A percentile compares a stretch with the other conserved stretches of the same genome.
phyloP scores from a whole-genome alignment of 345 rosid genomes.

The Toxicodendron radicans region DNA sequence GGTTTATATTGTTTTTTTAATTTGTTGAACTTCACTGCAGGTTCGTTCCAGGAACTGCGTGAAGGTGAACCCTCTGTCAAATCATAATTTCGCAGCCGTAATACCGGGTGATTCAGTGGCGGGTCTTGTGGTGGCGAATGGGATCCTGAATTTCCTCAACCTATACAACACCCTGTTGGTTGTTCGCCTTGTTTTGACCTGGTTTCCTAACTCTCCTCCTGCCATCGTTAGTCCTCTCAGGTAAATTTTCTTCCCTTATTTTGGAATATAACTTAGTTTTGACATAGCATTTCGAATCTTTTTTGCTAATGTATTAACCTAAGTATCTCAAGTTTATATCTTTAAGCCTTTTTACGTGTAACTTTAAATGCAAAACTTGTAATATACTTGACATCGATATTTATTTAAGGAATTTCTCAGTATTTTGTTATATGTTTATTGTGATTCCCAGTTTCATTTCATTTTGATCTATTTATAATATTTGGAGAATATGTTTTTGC shows the following conservation, averaged over 20 bases:
- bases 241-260: slow-evolving; percentile 25
- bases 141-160: slow-evolving; percentile 72
- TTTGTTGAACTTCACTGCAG: slow-evolving; percentile 27
- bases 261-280: too few species aligned
- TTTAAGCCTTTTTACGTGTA: too few species aligned
- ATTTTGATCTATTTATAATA: background rate
- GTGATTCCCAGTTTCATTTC: background rate
- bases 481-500: slow-evolving; percentile 1
- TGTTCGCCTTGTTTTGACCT: slow-evolving; percentile 83
- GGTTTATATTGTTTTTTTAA: background rate
- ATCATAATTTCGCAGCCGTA: slow-evolving; percentile 77
- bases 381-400: too few species aligned
- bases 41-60: slow-evolving; percentile 40
- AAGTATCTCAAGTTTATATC: too few species aligned
- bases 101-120: slow-evolving; percentile 91
- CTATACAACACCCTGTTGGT: slow-evolving; percentile 80
- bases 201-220: slow-evolving; percentile 96
- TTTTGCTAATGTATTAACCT: too few species aligned
- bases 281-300: too few species aligned
- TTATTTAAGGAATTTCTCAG: too few species aligned
- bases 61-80: slow-evolving; percentile 38
- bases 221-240: slow-evolving; percentile 95
- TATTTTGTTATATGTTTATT: background rate
- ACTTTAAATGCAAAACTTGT: too few species aligned
- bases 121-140: slow-evolving; percentile 85